Base-by-base conservation (phyloP, 306 rosid genomes). In the apple (Malus domestica) region DNA sequence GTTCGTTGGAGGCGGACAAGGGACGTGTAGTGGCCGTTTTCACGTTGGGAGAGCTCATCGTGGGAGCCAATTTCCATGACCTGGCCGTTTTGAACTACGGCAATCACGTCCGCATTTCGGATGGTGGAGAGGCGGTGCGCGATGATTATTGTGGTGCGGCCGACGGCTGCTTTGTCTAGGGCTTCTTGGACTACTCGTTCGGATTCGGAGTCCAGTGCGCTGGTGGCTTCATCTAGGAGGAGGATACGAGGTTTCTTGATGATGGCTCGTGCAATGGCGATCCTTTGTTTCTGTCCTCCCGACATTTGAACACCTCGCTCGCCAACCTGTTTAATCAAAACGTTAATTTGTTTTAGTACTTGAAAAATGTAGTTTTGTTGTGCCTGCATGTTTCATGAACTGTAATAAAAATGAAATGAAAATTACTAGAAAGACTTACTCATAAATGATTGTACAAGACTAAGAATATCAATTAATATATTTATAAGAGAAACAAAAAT, bases 221-320 rank as follows among this genome's bases (percentile, higher is more conserved):
- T 94, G 0, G 98, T 94, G 18, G 98, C 98, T 74, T 94, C 98
- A 42, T 94, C 98, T 0, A 94, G 68, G 5, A 94, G 85, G 4
- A 94, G 90, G 51, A 94, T 89, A 67, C 82, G 45, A 2, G 98
- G 98, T 57, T 76, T 85, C 73, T 90, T 94, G 23, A 94, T 87
- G 20, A 89, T 78, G 9, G 98, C 98, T 57, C 97, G 57, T 19
- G 98, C 96, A 5, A 94, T 94, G 2, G 98, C 97, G 8, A 94
- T 92, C 52, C 98, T 92, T 32, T 92, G 98, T 64, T 94, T 94
- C 68, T 94, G 98, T 51, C 98, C 97, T 8, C 98, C 98, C 10
- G 98, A 94, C 97, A 94, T 89, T 76, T 94, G 97, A 40, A 86
- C 87, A 25, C 98, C 97, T 46, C 92, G 84, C 71, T 94, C 98